A percentile compares a stretch with the other conserved stretches of the same genome.
Evolutionary conservation across 768 basidiomycete species (phyloP).

Genomic region (Lactifluus hygrophoroides): DNA sequence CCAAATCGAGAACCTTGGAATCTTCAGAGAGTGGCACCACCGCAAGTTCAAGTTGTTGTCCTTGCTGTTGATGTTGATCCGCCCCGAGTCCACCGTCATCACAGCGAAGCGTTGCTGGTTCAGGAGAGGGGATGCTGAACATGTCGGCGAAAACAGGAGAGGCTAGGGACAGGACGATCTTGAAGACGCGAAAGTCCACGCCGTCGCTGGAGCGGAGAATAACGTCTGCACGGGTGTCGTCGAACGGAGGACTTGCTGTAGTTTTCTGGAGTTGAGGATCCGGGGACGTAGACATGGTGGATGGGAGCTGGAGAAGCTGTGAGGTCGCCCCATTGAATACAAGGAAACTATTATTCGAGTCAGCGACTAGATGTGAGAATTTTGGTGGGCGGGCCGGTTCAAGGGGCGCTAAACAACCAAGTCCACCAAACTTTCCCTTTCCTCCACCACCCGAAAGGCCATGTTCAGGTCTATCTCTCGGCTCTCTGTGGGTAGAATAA

Average conservation of each 20-base stretch:
- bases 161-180: slow-evolving; percentile 7
- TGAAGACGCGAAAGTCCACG: slow-evolving; percentile 11
- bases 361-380: too few relatives aligned
- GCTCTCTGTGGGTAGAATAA: slow-evolving; percentile 1
- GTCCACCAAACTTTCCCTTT: too few relatives aligned
- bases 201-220: slow-evolving; percentile 10
- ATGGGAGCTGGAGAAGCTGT: neutral
- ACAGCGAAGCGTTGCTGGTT: neutral
- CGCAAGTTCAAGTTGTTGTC: too few relatives aligned
- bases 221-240: neutral
- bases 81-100: too few relatives aligned
- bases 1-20: slow-evolving; percentile 1
- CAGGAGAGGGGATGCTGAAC: neutral
- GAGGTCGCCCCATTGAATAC: too few relatives aligned
- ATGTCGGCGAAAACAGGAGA: slow-evolving; percentile 10
- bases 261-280: neutral
- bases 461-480: slow-evolving; percentile 8
- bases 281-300: too few relatives aligned
- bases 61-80: too few relatives aligned
- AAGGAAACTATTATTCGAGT: too few relatives aligned
- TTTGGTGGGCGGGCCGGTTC: too few relatives aligned
- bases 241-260: slow-evolving; percentile 1
- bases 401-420: too few relatives aligned
- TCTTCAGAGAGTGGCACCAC: slow-evolving; percentile 1
- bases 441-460: neutral